Evolutionary conservation across 345 rosid species (phyloP), one percentile per base, ranked within the genome.

Genomic region (Euclidium syriacum): DNA sequence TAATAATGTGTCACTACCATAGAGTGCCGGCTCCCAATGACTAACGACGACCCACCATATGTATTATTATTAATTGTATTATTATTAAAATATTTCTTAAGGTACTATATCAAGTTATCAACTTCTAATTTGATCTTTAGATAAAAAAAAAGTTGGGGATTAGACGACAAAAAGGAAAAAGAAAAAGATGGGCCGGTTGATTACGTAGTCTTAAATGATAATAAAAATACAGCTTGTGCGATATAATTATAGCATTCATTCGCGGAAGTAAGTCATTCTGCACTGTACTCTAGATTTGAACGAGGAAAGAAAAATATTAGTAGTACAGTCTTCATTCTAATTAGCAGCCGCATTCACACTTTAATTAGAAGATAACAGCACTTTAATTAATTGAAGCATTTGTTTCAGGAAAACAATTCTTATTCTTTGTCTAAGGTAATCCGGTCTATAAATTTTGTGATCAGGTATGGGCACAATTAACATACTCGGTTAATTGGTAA

Each of bases 31-130:
- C 51, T 7, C 49, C 30, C 50, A 26, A 36, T 66, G 57, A 36
- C 40, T 26, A 46, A 18, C 19, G 55, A 54, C 48, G 64, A 56
- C 39, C 47, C 57, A 44, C 42, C 42, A 47, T 33, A 46, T 57
- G 38, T 12, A 20, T 40, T 29, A 15, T 15, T 52, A 29, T 1
- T 14, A 25, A 18, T 6, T 32, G 22, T 30, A 34, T 33, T 2
- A 12, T 12, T 49, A 24, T 49, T 16, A 0, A 16, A 39, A 40
- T 39, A 40, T 0, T 1, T 52, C 16, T 52, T 25, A 20, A 22
- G 25, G 19, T 7, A 39, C 19, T 5, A 16, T 14, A 39, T 19
- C 32, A 29, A 42, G 5, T 29, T 29, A 5, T 29, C 4, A 1
- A 33, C 32, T 52, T 64, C 52, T n/a, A 44, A 44, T 17, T 44